Evolutionary conservation across 768 basidiomycete genomes (phyloP).

Genomic region (Suillus subalutaceus): DNA sequence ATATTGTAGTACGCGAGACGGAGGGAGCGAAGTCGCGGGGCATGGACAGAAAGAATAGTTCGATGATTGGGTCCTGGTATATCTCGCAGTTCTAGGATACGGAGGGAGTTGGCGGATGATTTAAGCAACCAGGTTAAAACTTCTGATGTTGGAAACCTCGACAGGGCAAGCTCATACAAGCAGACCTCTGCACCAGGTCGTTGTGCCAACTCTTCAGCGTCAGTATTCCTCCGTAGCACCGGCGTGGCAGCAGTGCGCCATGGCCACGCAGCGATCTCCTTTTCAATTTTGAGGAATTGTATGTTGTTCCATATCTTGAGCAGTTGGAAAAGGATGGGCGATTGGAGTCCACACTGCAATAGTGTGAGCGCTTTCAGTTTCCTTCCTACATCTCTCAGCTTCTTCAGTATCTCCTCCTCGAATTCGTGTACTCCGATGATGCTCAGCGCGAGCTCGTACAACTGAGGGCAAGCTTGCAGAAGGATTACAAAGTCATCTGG

Average conservation of each 20-base stretch:
- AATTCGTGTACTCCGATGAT: constrained; percentile 32
- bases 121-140: constrained; percentile 45
- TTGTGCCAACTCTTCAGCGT: background rate
- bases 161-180: constrained; percentile 45
- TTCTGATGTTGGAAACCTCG: constrained; percentile 33
- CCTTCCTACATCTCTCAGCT: constrained; percentile 25
- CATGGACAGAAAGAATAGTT: constrained; percentile 30
- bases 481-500: constrained; percentile 18
- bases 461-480: constrained; percentile 30
- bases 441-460: constrained; percentile 39
- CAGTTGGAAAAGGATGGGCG: constrained; percentile 46
- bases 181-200: constrained; percentile 19
- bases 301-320: constrained; percentile 41
- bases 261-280: constrained; percentile 40
- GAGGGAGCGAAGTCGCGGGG: constrained; percentile 44
- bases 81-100: constrained; percentile 45
- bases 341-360: constrained; percentile 40
- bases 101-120: constrained; percentile 36
- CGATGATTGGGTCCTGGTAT: constrained; percentile 17
- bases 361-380: constrained; percentile 38
- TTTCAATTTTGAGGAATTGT: constrained; percentile 40
- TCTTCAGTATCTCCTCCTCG: constrained; percentile 25
- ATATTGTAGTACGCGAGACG: constrained; percentile 41
- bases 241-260: constrained; percentile 27
- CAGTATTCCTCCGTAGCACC: constrained; percentile 3